These are phyloP conservation scores for Austroboletus eburneus DNA, from an alignment of 768 basidiomycete genomes.

Conservation along the genomic window DNA sequence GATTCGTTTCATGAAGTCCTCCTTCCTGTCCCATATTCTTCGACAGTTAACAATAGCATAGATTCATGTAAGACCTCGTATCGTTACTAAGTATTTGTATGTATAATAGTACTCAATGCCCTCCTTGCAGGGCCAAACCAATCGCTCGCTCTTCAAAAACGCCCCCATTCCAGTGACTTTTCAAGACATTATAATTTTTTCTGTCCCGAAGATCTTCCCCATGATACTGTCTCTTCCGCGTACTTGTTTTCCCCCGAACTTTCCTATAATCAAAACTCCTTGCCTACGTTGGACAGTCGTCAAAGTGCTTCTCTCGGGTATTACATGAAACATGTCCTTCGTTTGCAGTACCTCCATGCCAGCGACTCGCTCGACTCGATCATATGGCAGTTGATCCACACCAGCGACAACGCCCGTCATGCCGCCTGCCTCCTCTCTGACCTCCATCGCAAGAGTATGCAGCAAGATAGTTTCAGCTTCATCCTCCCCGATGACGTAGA, in stretches of 20 bases:
- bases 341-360: constrained; percentile 67
- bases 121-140: constrained; percentile 46
- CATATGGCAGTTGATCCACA: constrained; percentile 50
- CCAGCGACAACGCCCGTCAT: constrained; percentile 43
- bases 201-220: constrained; percentile 15
- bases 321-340: constrained; percentile 61
- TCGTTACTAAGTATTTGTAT: constrained; percentile 64
- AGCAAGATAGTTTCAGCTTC: constrained; percentile 19
- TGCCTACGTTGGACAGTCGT: constrained; percentile 8
- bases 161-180: constrained; percentile 28
- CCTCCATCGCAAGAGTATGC: constrained; percentile 42
- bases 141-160: constrained; percentile 23
- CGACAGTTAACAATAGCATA: constrained; percentile 50
- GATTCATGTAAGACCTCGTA: constrained; percentile 73
- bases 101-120: constrained; percentile 64
- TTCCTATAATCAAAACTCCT: constrained; percentile 10
- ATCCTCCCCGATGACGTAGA: constrained; percentile 23
- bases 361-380: constrained; percentile 43
- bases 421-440: constrained; percentile 62
- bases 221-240: constrained; percentile 20
- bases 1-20: constrained; percentile 29
- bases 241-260: constrained; percentile 10
- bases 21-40: constrained; percentile 28
- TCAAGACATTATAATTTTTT: constrained; percentile 15
- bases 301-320: constrained; percentile 29